phyloP scores from a whole-genome alignment of 2,329 filamentous ascomycete genomes.

The Beauveria australis region DNA sequence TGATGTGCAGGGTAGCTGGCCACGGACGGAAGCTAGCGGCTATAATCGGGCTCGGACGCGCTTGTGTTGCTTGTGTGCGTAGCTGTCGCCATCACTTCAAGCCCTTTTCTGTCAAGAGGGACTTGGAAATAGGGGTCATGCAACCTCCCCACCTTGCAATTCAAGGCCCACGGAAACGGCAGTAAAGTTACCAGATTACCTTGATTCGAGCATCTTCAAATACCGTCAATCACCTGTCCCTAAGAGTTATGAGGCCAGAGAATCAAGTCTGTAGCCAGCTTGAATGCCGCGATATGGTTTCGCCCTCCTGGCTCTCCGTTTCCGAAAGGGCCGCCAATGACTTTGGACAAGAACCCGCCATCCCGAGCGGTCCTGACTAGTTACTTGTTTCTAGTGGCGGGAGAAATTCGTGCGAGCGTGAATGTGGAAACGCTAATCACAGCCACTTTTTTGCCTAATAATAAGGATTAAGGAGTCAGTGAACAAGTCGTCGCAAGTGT shows the following conservation, averaged over 20 bases:
- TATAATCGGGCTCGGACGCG: not conserved
- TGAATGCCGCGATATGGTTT: too few relatives aligned
- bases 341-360: not conserved
- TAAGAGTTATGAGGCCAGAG: too few relatives aligned
- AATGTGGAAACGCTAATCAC: not conserved
- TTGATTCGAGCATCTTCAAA: too few relatives aligned
- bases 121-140: too few relatives aligned
- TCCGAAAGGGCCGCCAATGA: not conserved
- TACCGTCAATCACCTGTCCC: too few relatives aligned
- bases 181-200: too few relatives aligned
- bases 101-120: too few relatives aligned
- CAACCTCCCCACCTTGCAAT: too few relatives aligned
- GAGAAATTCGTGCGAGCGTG: not conserved
- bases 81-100: too few relatives aligned
- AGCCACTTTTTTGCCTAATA: not conserved
- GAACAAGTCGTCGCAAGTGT: not conserved
- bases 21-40: not conserved
- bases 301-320: too few relatives aligned
- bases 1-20: not conserved
- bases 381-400: not conserved
- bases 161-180: too few relatives aligned
- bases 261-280: too few relatives aligned
- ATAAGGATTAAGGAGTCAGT: not conserved
- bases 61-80: not conserved
- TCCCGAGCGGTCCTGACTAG: not conserved